A percentile compares a stretch with the other conserved stretches of the same genome.
These are phyloP conservation scores for Kodamaea leandrae DNA, from an alignment of 805 yeast genomes.

Conservation along the genomic window DNA sequence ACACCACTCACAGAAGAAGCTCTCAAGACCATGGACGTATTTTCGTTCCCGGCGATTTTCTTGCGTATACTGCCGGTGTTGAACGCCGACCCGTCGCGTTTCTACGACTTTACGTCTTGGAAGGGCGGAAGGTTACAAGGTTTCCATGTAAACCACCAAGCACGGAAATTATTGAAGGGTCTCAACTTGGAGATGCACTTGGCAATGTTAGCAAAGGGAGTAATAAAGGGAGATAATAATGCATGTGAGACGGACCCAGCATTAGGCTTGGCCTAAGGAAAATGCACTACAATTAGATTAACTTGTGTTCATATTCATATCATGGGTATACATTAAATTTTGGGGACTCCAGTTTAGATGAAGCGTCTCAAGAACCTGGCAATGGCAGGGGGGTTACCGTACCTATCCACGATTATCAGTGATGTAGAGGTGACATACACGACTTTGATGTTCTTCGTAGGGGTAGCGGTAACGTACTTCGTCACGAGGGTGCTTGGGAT, in stretches of 20 bases:
- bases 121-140: constrained; percentile 33
- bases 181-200: constrained; percentile 28
- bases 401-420: neutral
- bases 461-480: neutral
- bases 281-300: no score
- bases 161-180: constrained; percentile 32
- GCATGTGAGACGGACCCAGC: no score
- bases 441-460: neutral
- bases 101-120: constrained; percentile 23
- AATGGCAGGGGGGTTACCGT: neutral
- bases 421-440: constrained; percentile 1
- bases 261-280: no score
- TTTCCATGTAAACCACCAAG: constrained; percentile 37
- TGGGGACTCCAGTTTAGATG: neutral
- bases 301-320: neutral
- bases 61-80: constrained; percentile 37
- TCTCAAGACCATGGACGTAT: constrained; percentile 41
- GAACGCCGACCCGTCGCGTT: constrained; percentile 19
- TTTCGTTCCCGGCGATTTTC: constrained; percentile 46
- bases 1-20: constrained; percentile 49
- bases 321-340: neutral
- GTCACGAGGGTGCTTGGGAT: constrained; percentile 5
- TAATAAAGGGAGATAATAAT: neutral
- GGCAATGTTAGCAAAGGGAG: constrained; percentile 3
- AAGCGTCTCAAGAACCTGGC: constrained; percentile 1